Evolutionary conservation across 345 rosid species (phyloP).

Genomic region (Streptanthus diversifolius): DNA sequence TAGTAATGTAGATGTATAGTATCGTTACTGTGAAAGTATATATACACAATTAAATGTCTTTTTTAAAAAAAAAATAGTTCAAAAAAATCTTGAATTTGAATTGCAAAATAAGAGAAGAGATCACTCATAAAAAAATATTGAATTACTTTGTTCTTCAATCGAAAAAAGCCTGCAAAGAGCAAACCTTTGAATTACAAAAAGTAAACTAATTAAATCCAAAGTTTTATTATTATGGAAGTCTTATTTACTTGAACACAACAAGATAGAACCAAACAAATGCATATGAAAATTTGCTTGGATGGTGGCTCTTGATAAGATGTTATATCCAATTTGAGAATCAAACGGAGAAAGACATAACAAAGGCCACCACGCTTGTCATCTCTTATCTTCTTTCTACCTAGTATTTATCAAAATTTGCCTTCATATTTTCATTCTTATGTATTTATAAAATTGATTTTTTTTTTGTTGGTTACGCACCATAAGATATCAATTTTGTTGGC

Average conservation of each 20-base stretch:
- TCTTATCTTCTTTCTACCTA: slow-evolving; percentile 21
- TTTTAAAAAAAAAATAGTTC: not conserved
- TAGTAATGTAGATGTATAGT: not conserved
- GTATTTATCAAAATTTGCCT: slow-evolving; percentile 18
- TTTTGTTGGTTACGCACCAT: slow-evolving; percentile 8
- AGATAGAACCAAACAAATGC: not conserved
- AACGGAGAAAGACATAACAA: slow-evolving; percentile 2
- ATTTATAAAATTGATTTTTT: not conserved
- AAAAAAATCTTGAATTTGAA: not conserved
- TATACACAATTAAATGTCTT: not conserved
- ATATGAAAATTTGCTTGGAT: not conserved
- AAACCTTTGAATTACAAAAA: not conserved
- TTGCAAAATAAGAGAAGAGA: not conserved
- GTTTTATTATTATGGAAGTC: not conserved
- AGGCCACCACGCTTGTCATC: slow-evolving; percentile 4
- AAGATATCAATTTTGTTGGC: slow-evolving; percentile 4
- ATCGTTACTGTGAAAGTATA: too few relatives aligned
- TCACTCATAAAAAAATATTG: not conserved
- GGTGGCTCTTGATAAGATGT: slow-evolving; percentile 14
- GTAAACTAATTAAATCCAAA: not conserved
- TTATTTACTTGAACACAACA: not conserved
- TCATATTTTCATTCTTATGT: not conserved
- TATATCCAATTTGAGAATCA: slow-evolving; percentile 7
- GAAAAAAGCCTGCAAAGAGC: not conserved
- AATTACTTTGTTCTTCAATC: not conserved